Percentiles rank a stretch among this genome's conserved stretches.
Evolutionary conservation across 257 asterid genomes (phyloP).

Genomic region (Vinca minor): DNA sequence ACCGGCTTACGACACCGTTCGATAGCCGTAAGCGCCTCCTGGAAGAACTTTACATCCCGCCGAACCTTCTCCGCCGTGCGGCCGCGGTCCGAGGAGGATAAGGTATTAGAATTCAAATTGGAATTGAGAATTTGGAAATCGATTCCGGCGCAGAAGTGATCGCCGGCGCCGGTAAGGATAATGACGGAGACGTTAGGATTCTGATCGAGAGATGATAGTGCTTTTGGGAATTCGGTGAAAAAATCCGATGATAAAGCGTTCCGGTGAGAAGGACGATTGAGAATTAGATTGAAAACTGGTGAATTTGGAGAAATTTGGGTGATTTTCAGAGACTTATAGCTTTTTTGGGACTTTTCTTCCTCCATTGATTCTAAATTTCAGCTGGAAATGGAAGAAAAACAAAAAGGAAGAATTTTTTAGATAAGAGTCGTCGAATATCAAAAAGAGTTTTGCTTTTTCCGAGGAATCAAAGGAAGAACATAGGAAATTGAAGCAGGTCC

Average conservation of each 20-base stretch:
- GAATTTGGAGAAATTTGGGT: constrained; percentile 39
- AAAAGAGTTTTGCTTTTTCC: too few relatives aligned
- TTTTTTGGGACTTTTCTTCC: not conserved
- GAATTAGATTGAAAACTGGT: constrained; percentile 33
- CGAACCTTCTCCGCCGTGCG: constrained; percentile 56
- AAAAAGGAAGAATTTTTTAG: not conserved
- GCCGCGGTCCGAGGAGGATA: constrained; percentile 31
- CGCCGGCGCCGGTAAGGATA: constrained; percentile 59
- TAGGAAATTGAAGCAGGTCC: too few relatives aligned
- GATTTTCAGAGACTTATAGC: constrained; percentile 42
- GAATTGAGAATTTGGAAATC: constrained; percentile 38
- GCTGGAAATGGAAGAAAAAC: not conserved
- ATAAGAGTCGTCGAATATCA: not conserved
- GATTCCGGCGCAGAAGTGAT: constrained; percentile 80
- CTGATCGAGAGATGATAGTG: constrained; percentile 53
- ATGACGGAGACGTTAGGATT: constrained; percentile 55
- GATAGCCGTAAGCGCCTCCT: constrained; percentile 56
- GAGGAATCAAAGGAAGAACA: too few relatives aligned
- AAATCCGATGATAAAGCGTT: constrained; percentile 68
- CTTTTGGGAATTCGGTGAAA: constrained; percentile 76
- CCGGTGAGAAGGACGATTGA: constrained; percentile 49
- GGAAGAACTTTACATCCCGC: constrained; percentile 49
- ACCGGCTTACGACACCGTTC: constrained; percentile 92
- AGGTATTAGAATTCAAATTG: not conserved
- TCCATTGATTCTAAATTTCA: constrained; percentile 22